Percentiles rank a stretch among this genome's conserved stretches.
Evolutionary conservation across 257 asterid species (phyloP).

Genomic region (Primulina tabacum): DNA sequence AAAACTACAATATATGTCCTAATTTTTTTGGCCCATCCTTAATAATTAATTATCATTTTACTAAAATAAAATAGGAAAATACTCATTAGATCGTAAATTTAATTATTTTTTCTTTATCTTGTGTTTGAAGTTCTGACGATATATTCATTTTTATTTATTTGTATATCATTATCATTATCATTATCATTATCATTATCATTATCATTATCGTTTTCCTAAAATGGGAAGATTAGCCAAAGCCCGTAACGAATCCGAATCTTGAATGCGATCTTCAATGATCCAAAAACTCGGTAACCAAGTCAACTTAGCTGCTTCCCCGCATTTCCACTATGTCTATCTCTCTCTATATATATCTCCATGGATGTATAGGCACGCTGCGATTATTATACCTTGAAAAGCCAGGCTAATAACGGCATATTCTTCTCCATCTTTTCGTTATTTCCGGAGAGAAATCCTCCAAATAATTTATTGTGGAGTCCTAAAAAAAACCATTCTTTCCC

Average conservation of each 20-base stretch:
- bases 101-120: no score
- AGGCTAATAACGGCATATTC: neutral
- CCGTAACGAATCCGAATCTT: neutral
- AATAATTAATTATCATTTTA: no score
- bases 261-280: neutral
- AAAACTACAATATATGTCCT: no score
- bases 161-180: no score
- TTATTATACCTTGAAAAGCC: neutral
- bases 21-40: no score
- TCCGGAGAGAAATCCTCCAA: neutral
- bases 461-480: neutral
- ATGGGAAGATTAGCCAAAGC: no score
- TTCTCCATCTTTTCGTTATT: neutral
- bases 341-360: neutral
- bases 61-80: no score
- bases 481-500: neutral
- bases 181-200: no score
- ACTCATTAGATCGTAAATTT: no score
- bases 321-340: neutral
- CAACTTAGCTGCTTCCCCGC: neutral
- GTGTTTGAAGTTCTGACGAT: no score
- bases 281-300: neutral
- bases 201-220: no score
- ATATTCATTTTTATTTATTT: no score
- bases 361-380: neutral